Percentiles rank a stretch among this genome's conserved stretches.
phyloP scores from a whole-genome alignment of 2,329 filamentous ascomycete genomes.

The Pseudopithomyces chartarum region DNA sequence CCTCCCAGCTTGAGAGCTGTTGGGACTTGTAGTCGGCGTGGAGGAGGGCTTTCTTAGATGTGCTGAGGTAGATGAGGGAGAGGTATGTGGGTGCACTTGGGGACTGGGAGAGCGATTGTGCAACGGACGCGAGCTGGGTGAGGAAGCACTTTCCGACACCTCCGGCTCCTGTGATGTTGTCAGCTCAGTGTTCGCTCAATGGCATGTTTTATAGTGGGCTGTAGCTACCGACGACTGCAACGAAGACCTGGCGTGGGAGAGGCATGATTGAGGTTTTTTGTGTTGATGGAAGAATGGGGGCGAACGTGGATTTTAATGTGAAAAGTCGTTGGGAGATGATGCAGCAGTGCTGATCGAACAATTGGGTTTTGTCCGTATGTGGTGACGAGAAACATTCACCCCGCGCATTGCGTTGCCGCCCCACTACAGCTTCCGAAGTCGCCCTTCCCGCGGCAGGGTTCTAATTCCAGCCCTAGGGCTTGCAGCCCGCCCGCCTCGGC shows the following conservation, averaged over 20 bases:
- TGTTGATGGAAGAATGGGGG: background rate
- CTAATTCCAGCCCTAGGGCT: background rate
- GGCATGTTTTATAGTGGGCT: background rate
- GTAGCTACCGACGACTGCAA: slow-evolving; percentile 52
- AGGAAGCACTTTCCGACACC: slow-evolving; percentile 94
- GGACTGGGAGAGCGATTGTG: slow-evolving; percentile 60
- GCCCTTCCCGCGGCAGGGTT: slow-evolving; percentile 2
- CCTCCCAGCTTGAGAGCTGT: slow-evolving; percentile 61
- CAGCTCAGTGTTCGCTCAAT: slow-evolving; percentile 2
- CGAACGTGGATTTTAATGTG: background rate
- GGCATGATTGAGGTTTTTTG: slow-evolving; percentile 39
- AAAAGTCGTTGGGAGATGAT: slow-evolving; percentile 5
- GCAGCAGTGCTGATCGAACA: background rate
- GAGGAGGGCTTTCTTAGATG: slow-evolving; percentile 82
- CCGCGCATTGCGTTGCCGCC: background rate
- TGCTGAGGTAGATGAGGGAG: slow-evolving; percentile 81
- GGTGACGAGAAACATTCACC: slow-evolving; percentile 5
- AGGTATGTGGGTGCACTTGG: slow-evolving; percentile 68
- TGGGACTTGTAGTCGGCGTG: slow-evolving; percentile 69
- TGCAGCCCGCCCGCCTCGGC: background rate
- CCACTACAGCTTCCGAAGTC: background rate
- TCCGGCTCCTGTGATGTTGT: slow-evolving; percentile 70
- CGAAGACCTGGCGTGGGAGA: slow-evolving; percentile 50
- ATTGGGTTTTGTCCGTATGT: background rate
- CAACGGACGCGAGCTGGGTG: slow-evolving; percentile 73